phyloP scores from a whole-genome alignment of 1,284 basidiomycete genomes.

The Leccinum pallidistipes region DNA sequence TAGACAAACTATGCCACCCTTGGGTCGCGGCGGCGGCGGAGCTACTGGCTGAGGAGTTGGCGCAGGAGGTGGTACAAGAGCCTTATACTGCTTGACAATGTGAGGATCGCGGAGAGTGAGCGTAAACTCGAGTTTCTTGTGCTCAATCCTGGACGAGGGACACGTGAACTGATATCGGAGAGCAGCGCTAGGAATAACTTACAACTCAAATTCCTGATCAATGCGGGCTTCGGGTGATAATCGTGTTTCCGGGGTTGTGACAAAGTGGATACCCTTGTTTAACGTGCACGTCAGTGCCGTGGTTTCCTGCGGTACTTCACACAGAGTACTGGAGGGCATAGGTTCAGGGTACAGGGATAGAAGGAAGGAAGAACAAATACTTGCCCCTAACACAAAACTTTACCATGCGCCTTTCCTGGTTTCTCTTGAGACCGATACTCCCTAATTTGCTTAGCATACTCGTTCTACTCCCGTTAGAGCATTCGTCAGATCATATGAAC shows the following conservation, averaged over 20 bases:
- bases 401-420: constrained; percentile 79
- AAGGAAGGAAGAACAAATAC: constrained; percentile 15
- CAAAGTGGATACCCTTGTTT: constrained; percentile 96
- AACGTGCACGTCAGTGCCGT: constrained; percentile 87
- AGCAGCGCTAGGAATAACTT: constrained; percentile 34
- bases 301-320: constrained; percentile 71
- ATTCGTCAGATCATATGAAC: not conserved
- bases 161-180: not conserved
- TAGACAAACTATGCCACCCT: constrained; percentile 49
- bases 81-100: constrained; percentile 72
- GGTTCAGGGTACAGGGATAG: not conserved
- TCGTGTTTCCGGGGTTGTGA: constrained; percentile 83
- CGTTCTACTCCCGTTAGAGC: constrained; percentile 58
- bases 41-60: constrained; percentile 45
- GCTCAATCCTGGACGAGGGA: constrained; percentile 62
- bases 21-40: constrained; percentile 39
- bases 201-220: constrained; percentile 95
- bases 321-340: constrained; percentile 63
- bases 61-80: constrained; percentile 47
- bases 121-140: constrained; percentile 89
- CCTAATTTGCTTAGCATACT: constrained; percentile 86
- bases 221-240: constrained; percentile 69
- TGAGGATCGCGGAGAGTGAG: constrained; percentile 82
- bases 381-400: constrained; percentile 89
- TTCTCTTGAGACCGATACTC: constrained; percentile 78